Base-by-base conservation (phyloP, 768 basidiomycete species). In the Leccinum imitatum region DNA sequence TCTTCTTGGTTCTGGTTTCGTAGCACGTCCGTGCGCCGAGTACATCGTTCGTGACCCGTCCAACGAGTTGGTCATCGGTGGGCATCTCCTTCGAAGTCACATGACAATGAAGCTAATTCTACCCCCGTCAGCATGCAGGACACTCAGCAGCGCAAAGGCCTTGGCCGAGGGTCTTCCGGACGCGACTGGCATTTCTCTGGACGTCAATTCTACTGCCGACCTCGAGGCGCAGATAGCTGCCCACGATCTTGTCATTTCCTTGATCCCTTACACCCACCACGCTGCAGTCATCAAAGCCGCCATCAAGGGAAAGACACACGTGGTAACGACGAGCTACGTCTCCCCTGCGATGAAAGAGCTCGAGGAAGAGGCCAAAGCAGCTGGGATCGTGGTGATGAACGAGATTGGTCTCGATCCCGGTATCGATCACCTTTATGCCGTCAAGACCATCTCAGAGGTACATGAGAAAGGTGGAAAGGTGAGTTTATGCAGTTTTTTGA, bases 351-450 rank as follows among this genome's bases (percentile, higher is more conserved):
- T 98, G 87, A 86, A 84, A 59, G 95, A 84, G 62, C 84, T 98
- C 39, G 89, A 98, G 63, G 83, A 80, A 52, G 87, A 84, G 53
- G 91, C 82, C 57, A 90, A 89, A 77, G 84, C 86, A 58, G 95
- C 95, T 2, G 95, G 95, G 6, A 93, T 98, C 68, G 81, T 94
- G 55, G 91, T 98, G 64, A 81, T 98, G 83, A 99, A 99, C 76
- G 97, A 99, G 79, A 92, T 99, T 68, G 97, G 97, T 54, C 83
- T 99, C 47, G 96, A 98, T 75, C 95, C 95, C 52, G 95, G 95
- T 70, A 91, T 96, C 61, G 93, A 95, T 74, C 93, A 95, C 74
- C 75, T 97, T 61, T 95, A 95, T 73, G 95, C 95, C 31, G 79
- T 97, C 75, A 96, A 96, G 83, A 93, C 88, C 23, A 93, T 99